Base-by-base conservation (phyloP, 1,139 yeast genomes). In the Suhomyces bribrorum region DNA sequence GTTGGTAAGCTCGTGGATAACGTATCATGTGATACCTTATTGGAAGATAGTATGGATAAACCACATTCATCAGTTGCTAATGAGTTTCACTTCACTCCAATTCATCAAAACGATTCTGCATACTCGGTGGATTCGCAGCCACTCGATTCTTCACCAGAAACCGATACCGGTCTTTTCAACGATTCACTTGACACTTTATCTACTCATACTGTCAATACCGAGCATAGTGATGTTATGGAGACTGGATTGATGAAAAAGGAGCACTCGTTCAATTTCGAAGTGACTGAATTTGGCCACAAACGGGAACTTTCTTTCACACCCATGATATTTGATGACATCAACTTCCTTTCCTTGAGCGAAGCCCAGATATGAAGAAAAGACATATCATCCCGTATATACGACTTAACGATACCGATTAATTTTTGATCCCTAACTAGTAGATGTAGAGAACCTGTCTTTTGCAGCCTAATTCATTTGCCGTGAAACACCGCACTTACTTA, bases 141-240 rank as follows among this genome's bases (percentile, higher is more conserved):
- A 8, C 31, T 31, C 14, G 40, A 36, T 11, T 44, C 52, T 9
- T 47, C 50, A 5, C 54, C 54, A 4, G 47, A 45, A 14, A 35
- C 48, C 7, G 36, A 41, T 14, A 32, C 39, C 12, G 43, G 39
- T 8, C 26, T 47, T 18, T 52, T 56, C 41, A 54, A 49, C 35
- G 54, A 52, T 25, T 56, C 61, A 3, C 36, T 50, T 46, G 61
- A 53, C 18, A 50, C 59, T 1, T 36, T 57, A 14, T 54, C 59
- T 5, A 56, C 61, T 7, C 43, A 39, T 12, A 38, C 42, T 6
- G 43, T 30, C 13, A 15, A 32, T 15, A 35, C 43, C 11, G 39
- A 35, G 11, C 39, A 38, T 14, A 32, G 35, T 24, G 29, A 28
- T 8, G 26, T 29, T 13, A 39, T 32, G 23, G 26, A 28, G n/a